Evolutionary conservation across 2,329 filamentous ascomycete genomes (phyloP).

Genomic region (Phialophora chinensis): DNA sequence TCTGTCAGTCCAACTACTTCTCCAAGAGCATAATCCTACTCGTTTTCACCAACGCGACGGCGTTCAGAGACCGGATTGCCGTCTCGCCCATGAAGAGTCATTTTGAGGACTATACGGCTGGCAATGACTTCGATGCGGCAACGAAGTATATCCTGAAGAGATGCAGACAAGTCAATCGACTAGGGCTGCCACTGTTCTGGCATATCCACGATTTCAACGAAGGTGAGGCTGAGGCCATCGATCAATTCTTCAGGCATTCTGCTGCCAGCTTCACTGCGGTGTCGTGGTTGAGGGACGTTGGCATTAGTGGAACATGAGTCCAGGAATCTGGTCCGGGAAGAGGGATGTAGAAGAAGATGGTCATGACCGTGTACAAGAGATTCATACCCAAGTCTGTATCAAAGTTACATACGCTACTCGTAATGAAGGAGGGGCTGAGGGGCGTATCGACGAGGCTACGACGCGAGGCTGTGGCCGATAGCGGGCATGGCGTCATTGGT

Average conservation of each 20-base stretch:
- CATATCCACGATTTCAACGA: conserved; percentile 23
- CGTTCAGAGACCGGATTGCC: conserved; percentile 25
- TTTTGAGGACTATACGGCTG: conserved; percentile 28
- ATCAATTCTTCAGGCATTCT: conserved; percentile 28
- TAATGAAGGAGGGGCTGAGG: neutral
- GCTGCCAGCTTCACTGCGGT: conserved; percentile 19
- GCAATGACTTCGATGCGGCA: conserved; percentile 28
- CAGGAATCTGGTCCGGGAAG: neutral
- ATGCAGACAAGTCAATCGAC: conserved; percentile 23
- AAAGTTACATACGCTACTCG: neutral
- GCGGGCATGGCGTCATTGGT: conserved; percentile 25
- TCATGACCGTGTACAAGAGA: conserved; percentile 10
- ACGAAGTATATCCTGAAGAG: conserved; percentile 30
- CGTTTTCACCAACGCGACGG: conserved; percentile 25
- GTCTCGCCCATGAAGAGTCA: conserved; percentile 26
- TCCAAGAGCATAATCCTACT: conserved; percentile 26
- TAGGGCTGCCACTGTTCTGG: conserved; percentile 27
- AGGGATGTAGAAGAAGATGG: neutral
- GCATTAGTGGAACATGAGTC: conserved; percentile 7
- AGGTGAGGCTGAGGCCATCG: conserved; percentile 19
- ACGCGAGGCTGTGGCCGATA: conserved; percentile 16
- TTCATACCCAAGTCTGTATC: neutral
- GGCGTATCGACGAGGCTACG: neutral
- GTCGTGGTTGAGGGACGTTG: conserved; percentile 25
- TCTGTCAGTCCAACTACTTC: conserved; percentile 23